These are phyloP conservation scores for Clonostachys byssicola DNA, from an alignment of 2,329 filamentous ascomycete species.

Conservation along the genomic window DNA sequence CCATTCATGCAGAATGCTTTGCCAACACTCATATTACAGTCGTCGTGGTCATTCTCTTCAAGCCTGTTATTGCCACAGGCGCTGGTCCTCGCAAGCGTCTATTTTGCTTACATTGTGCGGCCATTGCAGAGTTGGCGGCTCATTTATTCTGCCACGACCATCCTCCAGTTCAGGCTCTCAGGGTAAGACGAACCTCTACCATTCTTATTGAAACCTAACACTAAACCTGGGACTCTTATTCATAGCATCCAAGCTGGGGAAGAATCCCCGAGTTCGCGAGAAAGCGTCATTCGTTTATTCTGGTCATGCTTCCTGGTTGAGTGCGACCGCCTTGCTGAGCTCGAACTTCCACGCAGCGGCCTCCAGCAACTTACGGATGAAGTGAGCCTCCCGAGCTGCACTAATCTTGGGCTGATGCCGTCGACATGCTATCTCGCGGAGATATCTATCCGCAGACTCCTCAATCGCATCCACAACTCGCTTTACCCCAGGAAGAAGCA, in stretches of 20 bases:
- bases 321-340: slow-evolving; percentile 22
- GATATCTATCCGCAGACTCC: slow-evolving; percentile 20
- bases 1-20: slow-evolving; percentile 21
- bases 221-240: no score
- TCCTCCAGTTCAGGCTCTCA: slow-evolving; percentile 18
- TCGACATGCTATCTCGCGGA: slow-evolving; percentile 22
- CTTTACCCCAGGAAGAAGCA: slow-evolving; percentile 18
- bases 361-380: slow-evolving; percentile 21
- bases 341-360: slow-evolving; percentile 23
- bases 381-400: slow-evolving; percentile 17
- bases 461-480: slow-evolving; percentile 25
- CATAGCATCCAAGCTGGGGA: slow-evolving; percentile 6
- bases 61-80: slow-evolving; percentile 17
- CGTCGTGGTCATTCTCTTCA: slow-evolving; percentile 19
- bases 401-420: slow-evolving; percentile 13
- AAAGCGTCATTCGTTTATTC: slow-evolving; percentile 15
- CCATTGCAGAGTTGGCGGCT: slow-evolving; percentile 24
- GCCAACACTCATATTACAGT: slow-evolving; percentile 16
- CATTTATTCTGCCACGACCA: slow-evolving; percentile 21
- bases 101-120: slow-evolving; percentile 23
- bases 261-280: slow-evolving; percentile 8
- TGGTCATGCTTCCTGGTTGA: slow-evolving; percentile 24
- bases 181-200: neutral
- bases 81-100: slow-evolving; percentile 21
- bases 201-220: no score